Conservation (phyloP, 1,139 yeast species). For the Geotrichum europaeum region DNA sequence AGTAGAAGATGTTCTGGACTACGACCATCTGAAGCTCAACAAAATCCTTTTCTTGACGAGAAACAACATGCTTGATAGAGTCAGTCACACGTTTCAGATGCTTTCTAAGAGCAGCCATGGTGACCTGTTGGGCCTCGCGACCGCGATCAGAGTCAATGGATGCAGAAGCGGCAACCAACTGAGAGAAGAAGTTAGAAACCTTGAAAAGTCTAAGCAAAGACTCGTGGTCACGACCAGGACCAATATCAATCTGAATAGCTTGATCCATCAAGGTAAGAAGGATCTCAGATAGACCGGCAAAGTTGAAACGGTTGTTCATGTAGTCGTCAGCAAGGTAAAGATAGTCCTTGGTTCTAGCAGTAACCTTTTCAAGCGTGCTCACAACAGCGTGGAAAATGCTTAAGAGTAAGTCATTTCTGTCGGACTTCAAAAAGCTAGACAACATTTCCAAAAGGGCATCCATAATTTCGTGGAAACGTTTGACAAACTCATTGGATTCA, state of each 20-base stretch:
- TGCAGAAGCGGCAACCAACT: conserved; percentile 29
- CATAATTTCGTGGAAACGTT: conserved; percentile 37
- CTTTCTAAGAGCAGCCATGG: conserved; percentile 20
- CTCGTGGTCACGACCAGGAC: conserved; percentile 23
- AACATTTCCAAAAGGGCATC: conserved; percentile 37
- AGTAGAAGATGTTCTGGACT: conserved; percentile 23
- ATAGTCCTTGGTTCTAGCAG: conserved; percentile 25
- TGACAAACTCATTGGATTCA: conserved; percentile 27
- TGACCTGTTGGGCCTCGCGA: conserved; percentile 23
- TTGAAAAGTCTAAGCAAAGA: conserved; percentile 24
- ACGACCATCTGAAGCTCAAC: conserved; percentile 25
- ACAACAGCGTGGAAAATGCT: conserved; percentile 28
- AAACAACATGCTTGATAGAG: conserved; percentile 23
- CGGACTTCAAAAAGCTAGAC: conserved; percentile 24
- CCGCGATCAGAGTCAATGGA: conserved; percentile 27
- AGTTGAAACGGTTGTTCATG: conserved; percentile 26
- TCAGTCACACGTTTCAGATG: conserved; percentile 25
- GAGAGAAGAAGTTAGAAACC: conserved; percentile 27
- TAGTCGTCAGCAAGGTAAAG: conserved; percentile 28
- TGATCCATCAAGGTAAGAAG: conserved; percentile 23
- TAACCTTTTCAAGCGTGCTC: conserved; percentile 29
- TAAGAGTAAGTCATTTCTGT: conserved; percentile 25
- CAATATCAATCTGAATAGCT: conserved; percentile 21
- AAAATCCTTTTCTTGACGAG: conserved; percentile 22
- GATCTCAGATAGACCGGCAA: conserved; percentile 27